Conservation (phyloP, 768 basidiomycete species). For the Lactarius indigo region DNA sequence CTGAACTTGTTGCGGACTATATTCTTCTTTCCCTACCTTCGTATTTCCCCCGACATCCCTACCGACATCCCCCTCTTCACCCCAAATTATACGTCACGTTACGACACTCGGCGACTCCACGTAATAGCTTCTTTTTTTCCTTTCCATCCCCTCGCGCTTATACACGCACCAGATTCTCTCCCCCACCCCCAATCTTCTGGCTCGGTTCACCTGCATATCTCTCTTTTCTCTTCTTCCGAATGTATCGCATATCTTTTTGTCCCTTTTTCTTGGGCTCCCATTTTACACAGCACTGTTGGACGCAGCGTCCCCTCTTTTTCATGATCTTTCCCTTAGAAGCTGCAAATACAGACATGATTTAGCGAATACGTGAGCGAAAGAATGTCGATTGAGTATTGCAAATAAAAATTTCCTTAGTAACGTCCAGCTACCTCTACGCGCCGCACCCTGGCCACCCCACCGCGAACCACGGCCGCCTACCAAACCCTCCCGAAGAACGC, state of each 20-base stretch:
- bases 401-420: not conserved
- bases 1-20: slow-evolving; percentile 20
- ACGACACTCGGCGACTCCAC: not conserved
- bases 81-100: slow-evolving; percentile 9
- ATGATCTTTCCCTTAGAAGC: slow-evolving; percentile 6
- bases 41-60: not conserved
- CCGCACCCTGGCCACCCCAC: slow-evolving; percentile 18
- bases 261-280: not conserved
- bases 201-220: slow-evolving; percentile 5
- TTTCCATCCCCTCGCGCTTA: not conserved
- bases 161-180: not conserved
- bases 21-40: not conserved
- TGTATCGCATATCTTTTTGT: slow-evolving; percentile 16
- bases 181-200: not conserved
- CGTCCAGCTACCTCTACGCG: slow-evolving; percentile 13
- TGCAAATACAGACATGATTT: slow-evolving; percentile 14
- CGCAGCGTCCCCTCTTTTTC: slow-evolving; percentile 4
- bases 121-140: slow-evolving; percentile 4
- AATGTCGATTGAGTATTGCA: not conserved
- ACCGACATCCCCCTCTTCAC: not conserved
- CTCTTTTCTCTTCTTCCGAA: not conserved
- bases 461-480: slow-evolving; percentile 29
- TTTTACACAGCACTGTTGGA: slow-evolving; percentile 1
- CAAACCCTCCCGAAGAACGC: slow-evolving; percentile 30
- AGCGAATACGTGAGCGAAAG: not conserved